Conservation (phyloP, 2,329 filamentous ascomycete species). For the Zymoseptoria pseudotritici region DNA sequence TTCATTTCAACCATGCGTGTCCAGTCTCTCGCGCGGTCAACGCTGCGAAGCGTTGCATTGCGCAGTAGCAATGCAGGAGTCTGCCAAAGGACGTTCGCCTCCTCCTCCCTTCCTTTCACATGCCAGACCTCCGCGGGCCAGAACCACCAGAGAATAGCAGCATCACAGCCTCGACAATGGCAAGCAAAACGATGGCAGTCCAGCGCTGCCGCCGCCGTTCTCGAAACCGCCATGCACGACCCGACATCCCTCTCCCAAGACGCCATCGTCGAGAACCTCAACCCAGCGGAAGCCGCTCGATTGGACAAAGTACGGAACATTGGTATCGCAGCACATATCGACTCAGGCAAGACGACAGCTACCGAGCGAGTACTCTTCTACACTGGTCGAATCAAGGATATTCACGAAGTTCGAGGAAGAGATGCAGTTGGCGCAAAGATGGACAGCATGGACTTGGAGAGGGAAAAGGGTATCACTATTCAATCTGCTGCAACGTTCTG, state of each 20-base stretch:
- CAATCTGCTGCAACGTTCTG: slow-evolving; percentile 97
- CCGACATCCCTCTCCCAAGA: slow-evolving; percentile 53
- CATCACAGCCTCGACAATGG: slow-evolving; percentile 3
- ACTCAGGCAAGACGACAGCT: slow-evolving; percentile 94
- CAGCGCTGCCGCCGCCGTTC: slow-evolving; percentile 25
- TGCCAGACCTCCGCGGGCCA: slow-evolving; percentile 15
- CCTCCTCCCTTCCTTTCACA: slow-evolving; percentile 9
- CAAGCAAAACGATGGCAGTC: slow-evolving; percentile 23
- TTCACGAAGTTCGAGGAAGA: slow-evolving; percentile 93
- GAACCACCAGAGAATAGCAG: slow-evolving; percentile 24
- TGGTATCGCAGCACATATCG: slow-evolving; percentile 97
- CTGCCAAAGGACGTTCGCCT: slow-evolving; percentile 14
- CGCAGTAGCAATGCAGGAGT: slow-evolving; percentile 10
- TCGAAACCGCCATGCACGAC: slow-evolving; percentile 51
- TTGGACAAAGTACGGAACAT: slow-evolving; percentile 86
- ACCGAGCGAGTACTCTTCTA: slow-evolving; percentile 98
- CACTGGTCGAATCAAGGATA: slow-evolving; percentile 90
- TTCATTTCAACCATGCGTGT: slow-evolving; percentile 12
- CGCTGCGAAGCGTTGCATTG: slow-evolving; percentile 21
- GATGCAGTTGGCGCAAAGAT: slow-evolving; percentile 97
- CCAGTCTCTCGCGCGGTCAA: slow-evolving; percentile 19
- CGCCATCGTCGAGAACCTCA: slow-evolving; percentile 70
- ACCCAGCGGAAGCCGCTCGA: slow-evolving; percentile 68
- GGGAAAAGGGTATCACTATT: slow-evolving; percentile 98
- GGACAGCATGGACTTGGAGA: slow-evolving; percentile 98